Percentiles rank a stretch among this genome's conserved stretches.
phyloP scores from a whole-genome alignment of 2,329 filamentous ascomycete species.

The Aspergillus aculeatinus region DNA sequence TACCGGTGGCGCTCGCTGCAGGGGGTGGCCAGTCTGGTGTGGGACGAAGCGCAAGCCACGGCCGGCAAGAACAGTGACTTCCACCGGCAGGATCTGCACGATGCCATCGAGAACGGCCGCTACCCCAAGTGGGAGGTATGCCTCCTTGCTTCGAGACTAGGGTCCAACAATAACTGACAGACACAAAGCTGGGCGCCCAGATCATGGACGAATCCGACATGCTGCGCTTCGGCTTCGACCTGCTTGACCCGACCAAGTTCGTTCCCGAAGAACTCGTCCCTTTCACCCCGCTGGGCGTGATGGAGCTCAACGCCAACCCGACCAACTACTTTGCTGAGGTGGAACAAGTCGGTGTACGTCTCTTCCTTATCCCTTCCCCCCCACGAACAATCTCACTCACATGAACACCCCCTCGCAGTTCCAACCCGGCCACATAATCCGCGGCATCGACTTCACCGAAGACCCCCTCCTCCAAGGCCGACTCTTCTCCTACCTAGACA shows the following conservation, averaged over 20 bases:
- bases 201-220: constrained; percentile 67
- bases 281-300: constrained; percentile 64
- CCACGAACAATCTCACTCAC: not conserved
- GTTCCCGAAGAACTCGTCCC: constrained; percentile 70
- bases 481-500: constrained; percentile 74
- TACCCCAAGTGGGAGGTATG: constrained; percentile 67
- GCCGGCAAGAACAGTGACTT: constrained; percentile 70
- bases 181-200: constrained; percentile 57
- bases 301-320: constrained; percentile 69
- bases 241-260: constrained; percentile 73
- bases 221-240: constrained; percentile 66
- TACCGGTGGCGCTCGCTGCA: constrained; percentile 40
- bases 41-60: constrained; percentile 69
- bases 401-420: constrained; percentile 38
- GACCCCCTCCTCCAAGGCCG: constrained; percentile 73
- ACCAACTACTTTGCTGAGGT: constrained; percentile 75
- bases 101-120: constrained; percentile 65
- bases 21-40: constrained; percentile 54
- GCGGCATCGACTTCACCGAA: constrained; percentile 71
- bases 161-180: too few species aligned
- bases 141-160: not conserved
- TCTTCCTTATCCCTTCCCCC: too few species aligned
- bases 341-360: constrained; percentile 64
- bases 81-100: constrained; percentile 67
- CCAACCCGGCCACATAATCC: constrained; percentile 71